Conservation (phyloP, 495 filamentous ascomycete genomes). For the Penicillium cataractarum region DNA sequence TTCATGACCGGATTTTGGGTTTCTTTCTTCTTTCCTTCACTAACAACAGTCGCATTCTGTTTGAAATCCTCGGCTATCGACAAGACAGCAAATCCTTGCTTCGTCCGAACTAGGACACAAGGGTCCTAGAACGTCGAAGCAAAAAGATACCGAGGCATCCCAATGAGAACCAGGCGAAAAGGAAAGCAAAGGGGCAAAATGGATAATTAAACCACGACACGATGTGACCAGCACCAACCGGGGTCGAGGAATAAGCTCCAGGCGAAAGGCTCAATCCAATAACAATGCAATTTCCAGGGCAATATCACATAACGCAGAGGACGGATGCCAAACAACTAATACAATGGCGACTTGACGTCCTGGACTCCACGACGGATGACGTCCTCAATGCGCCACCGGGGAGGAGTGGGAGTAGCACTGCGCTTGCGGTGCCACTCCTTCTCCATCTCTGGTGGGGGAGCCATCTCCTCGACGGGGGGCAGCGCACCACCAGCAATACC, state of each 20-base stretch:
- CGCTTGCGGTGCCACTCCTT: constrained; percentile 57
- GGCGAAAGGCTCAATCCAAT: constrained; percentile 19
- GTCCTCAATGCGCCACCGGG: constrained; percentile 81
- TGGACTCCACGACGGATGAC: constrained; percentile 77
- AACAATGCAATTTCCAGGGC: constrained; percentile 23
- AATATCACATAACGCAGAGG: constrained; percentile 21
- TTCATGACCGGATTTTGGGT: constrained; percentile 29
- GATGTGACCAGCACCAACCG: constrained; percentile 50
- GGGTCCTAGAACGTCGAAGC: constrained; percentile 1
- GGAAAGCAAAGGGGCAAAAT: constrained; percentile 12
- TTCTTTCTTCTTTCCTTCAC: constrained; percentile 16
- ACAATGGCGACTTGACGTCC: constrained; percentile 74
- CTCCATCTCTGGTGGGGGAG: constrained; percentile 71
- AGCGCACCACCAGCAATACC: constrained; percentile 87
- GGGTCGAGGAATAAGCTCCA: constrained; percentile 27
- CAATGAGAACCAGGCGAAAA: constrained; percentile 7
- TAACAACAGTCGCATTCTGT: constrained; percentile 10
- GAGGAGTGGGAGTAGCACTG: constrained; percentile 59
- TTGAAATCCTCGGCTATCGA: constrained; percentile 6
- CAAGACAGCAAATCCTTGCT: not conserved
- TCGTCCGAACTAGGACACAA: too few species aligned
- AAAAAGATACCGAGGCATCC: constrained; percentile 14
- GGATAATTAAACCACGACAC: constrained; percentile 31
- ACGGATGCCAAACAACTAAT: constrained; percentile 24
- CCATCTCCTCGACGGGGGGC: constrained; percentile 69